Conservation (phyloP, 2,329 filamentous ascomycete genomes). For the Cytospora paraplurivora region DNA sequence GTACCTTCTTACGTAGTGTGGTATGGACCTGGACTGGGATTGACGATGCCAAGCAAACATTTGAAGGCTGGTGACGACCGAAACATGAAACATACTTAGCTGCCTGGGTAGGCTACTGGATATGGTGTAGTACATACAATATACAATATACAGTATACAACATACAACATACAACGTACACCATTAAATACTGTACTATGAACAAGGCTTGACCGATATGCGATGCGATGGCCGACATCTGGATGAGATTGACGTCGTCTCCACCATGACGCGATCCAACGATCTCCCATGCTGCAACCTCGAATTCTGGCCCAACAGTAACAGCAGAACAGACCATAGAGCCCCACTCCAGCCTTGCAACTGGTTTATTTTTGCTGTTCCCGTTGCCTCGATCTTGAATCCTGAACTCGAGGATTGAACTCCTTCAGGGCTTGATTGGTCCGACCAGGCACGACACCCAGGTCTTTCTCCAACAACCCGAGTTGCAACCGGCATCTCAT, state of each 20-base stretch:
- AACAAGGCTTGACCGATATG: neutral
- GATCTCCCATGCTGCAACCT: neutral
- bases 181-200: neutral
- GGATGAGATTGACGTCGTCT: neutral
- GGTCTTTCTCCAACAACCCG: neutral
- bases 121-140: no score
- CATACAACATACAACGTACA: no score
- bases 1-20: no score
- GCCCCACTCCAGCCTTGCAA: constrained; percentile 4
- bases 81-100: no score
- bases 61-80: no score
- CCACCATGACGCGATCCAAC: neutral
- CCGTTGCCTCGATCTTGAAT: constrained; percentile 12
- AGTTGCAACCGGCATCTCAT: neutral
- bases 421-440: neutral
- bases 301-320: constrained; percentile 10
- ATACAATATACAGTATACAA: no score
- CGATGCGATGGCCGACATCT: neutral
- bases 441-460: neutral
- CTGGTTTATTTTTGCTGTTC: constrained; percentile 20
- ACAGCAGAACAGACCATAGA: neutral
- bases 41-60: no score
- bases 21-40: no score
- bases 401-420: constrained; percentile 8
- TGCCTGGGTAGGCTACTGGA: no score